These are phyloP conservation scores for Tremella mesenterica DNA, from an alignment of 768 basidiomycete species.

Conservation along the genomic window DNA sequence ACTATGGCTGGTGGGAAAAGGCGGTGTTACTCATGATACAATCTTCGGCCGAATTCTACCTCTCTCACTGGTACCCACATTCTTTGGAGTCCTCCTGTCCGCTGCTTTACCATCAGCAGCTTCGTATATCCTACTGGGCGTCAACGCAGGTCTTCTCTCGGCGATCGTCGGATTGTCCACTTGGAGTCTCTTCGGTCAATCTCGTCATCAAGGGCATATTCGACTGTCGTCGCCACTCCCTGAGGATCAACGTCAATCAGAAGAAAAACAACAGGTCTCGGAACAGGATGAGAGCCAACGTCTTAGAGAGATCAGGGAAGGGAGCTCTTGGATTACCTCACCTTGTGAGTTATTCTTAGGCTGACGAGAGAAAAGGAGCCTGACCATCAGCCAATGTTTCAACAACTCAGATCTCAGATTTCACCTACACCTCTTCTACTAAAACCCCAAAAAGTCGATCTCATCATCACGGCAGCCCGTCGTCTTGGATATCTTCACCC, in stretches of 20 bases:
- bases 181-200: background rate
- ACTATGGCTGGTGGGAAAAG: background rate
- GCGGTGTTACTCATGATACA: background rate
- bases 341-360: slow-evolving; percentile 21
- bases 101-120: slow-evolving; percentile 2
- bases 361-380: background rate
- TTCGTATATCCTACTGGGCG: background rate
- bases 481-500: slow-evolving; percentile 25
- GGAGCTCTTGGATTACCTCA: slow-evolving; percentile 25
- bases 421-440: slow-evolving; percentile 15
- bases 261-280: background rate
- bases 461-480: slow-evolving; percentile 1
- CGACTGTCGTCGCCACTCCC: background rate
- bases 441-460: slow-evolving; percentile 4
- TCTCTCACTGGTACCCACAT: background rate
- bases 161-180: background rate
- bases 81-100: background rate
- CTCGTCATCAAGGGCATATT: background rate
- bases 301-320: background rate
- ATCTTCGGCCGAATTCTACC: slow-evolving; percentile 1
- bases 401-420: slow-evolving; percentile 18
- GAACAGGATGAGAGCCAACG: no score
- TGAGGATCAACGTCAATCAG: no score
- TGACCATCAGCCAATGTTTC: slow-evolving; percentile 21
- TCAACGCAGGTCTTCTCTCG: background rate